Evolutionary conservation across 2,329 filamentous ascomycete genomes (phyloP).

Genomic region (Hypoxylon sp.): DNA sequence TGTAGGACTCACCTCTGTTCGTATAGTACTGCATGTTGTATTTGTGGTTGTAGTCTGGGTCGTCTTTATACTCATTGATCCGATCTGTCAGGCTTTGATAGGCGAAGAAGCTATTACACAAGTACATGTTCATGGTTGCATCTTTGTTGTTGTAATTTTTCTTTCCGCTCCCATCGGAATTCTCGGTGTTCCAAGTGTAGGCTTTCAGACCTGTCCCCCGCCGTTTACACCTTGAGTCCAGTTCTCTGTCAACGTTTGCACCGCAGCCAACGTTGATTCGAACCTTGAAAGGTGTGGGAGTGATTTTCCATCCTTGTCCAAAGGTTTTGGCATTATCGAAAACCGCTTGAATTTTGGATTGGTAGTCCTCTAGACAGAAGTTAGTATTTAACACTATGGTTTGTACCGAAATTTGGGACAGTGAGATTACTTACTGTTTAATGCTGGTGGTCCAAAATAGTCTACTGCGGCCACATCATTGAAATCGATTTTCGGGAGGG

Average conservation of each 20-base stretch:
- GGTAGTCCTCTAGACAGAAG: slow-evolving; percentile 11
- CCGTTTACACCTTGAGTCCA: slow-evolving; percentile 10
- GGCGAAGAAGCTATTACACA: slow-evolving; percentile 14
- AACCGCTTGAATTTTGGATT: slow-evolving; percentile 16
- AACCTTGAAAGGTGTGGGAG: slow-evolving; percentile 8
- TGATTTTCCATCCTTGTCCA: slow-evolving; percentile 14
- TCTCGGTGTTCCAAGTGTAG: slow-evolving; percentile 13
- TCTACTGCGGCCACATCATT: slow-evolving; percentile 13
- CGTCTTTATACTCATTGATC: slow-evolving; percentile 12
- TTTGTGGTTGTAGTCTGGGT: slow-evolving; percentile 10
- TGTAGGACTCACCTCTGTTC: slow-evolving; percentile 12
- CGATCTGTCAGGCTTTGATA: slow-evolving; percentile 11
- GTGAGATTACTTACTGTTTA: slow-evolving; percentile 11
- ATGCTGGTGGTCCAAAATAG: slow-evolving; percentile 11
- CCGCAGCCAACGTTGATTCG: slow-evolving; percentile 15
- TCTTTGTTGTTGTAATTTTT: slow-evolving; percentile 4
- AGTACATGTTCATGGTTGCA: slow-evolving; percentile 15
- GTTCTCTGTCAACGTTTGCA: slow-evolving; percentile 11
- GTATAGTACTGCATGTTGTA: slow-evolving; percentile 12
- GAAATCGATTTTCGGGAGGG: slow-evolving; percentile 11
- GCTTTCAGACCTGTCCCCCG: slow-evolving; percentile 9
- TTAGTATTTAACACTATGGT: slow-evolving; percentile 12
- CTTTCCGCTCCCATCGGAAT: slow-evolving; percentile 11
- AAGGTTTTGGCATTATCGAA: slow-evolving; percentile 15
- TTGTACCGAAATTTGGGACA: slow-evolving; percentile 13